These are phyloP conservation scores for Rhazya stricta DNA, from an alignment of 257 asterid species.

Conservation along the genomic window DNA sequence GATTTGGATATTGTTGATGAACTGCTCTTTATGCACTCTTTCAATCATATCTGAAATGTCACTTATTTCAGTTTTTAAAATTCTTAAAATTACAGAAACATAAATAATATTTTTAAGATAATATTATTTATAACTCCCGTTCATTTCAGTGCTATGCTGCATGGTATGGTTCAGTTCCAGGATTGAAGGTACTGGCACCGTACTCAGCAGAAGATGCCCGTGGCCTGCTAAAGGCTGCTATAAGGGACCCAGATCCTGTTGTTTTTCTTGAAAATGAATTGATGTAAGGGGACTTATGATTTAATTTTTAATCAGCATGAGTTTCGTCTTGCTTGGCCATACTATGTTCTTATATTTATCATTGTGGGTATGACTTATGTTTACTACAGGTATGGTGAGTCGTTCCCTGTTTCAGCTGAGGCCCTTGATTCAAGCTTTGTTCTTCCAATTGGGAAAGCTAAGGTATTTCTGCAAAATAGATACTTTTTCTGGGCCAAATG, in stretches of 20 bases:
- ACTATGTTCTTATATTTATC: background rate
- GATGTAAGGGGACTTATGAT: conserved; percentile 23
- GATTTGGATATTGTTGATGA: background rate
- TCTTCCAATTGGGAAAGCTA: conserved; percentile 47
- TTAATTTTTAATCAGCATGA: background rate
- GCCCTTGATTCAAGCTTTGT: conserved; percentile 41
- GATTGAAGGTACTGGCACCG: conserved; percentile 41
- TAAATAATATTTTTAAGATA: background rate
- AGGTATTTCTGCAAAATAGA: conserved; percentile 31
- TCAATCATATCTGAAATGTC: background rate
- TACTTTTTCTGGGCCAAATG: background rate
- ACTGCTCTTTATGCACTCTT: background rate
- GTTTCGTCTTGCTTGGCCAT: background rate
- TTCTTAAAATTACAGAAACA: too few relatives aligned
- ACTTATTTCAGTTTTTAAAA: too few relatives aligned
- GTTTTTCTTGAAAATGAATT: conserved; percentile 51
- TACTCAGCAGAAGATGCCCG: conserved; percentile 50
- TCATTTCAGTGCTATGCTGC: conserved; percentile 48
- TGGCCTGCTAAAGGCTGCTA: conserved; percentile 48
- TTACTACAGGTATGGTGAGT: conserved; percentile 38
- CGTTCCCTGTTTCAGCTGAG: conserved; percentile 43
- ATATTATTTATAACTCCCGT: background rate
- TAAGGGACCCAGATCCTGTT: conserved; percentile 53
- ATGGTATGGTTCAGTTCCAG: conserved; percentile 44
- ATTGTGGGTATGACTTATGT: background rate